Percentiles rank a stretch among this genome's conserved stretches.
Conservation (phyloP, 768 basidiomycete species). For the Termitomyces sp. region DNA sequence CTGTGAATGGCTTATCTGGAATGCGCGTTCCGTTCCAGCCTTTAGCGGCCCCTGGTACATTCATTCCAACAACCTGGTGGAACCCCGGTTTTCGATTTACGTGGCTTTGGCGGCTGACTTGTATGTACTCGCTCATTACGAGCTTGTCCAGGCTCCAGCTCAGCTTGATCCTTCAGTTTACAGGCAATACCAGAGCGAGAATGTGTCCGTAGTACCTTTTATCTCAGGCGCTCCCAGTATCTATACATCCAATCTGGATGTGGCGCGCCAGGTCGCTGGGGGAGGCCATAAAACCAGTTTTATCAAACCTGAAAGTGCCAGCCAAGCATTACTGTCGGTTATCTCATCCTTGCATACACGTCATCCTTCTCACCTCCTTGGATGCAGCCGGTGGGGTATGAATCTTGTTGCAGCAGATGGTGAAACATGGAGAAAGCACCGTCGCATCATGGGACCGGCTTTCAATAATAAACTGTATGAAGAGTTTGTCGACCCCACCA, state of each 20-base stretch:
- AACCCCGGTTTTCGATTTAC: slow-evolving; percentile 30
- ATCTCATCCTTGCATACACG: neutral
- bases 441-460: slow-evolving; percentile 37
- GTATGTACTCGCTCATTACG: slow-evolving; percentile 19
- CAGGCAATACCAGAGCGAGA: slow-evolving; percentile 30
- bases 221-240: slow-evolving; percentile 29
- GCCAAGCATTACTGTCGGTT: slow-evolving; percentile 27
- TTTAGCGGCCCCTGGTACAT: slow-evolving; percentile 27
- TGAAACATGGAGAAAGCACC: slow-evolving; percentile 40
- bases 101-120: slow-evolving; percentile 30
- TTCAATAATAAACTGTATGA: slow-evolving; percentile 35
- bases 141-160: neutral
- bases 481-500: neutral
- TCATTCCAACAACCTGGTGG: slow-evolving; percentile 37
- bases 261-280: slow-evolving; percentile 36
- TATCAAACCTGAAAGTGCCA: slow-evolving; percentile 31
- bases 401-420: slow-evolving; percentile 41
- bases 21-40: slow-evolving; percentile 36
- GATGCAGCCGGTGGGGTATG: slow-evolving; percentile 37
- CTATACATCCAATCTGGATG: slow-evolving; percentile 41
- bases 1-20: slow-evolving; percentile 32
- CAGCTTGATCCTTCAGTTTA: slow-evolving; percentile 24
- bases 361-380: slow-evolving; percentile 8
- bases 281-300: slow-evolving; percentile 36
- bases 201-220: slow-evolving; percentile 34